Percentiles rank a stretch among this genome's conserved stretches.
Conservation (phyloP, 805 yeast genomes). For the Pichia ethanolica region DNA sequence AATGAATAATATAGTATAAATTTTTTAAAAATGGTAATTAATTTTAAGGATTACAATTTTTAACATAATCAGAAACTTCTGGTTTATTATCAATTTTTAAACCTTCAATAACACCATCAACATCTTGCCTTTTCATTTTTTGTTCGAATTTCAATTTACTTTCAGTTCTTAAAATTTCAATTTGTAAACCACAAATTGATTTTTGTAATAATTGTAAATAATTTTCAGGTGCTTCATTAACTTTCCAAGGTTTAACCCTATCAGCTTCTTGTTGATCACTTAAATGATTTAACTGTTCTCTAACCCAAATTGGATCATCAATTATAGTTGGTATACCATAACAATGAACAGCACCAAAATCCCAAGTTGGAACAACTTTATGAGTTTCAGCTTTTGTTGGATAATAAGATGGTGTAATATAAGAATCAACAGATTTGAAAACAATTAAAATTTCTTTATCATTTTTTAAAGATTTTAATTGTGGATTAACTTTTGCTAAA, state of each 20-base stretch:
- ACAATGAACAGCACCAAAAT: slow-evolving; percentile 49
- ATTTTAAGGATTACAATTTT: neutral
- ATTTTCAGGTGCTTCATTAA: slow-evolving; percentile 48
- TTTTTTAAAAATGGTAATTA: no score
- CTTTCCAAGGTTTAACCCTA: slow-evolving; percentile 38
- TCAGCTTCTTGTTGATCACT: slow-evolving; percentile 41
- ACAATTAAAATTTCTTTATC: slow-evolving; percentile 39
- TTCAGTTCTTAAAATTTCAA: slow-evolving; percentile 39
- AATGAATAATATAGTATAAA: no score
- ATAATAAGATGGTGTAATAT: slow-evolving; percentile 55
- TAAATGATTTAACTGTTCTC: slow-evolving; percentile 36
- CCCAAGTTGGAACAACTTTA: slow-evolving; percentile 68
- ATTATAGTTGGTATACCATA: slow-evolving; percentile 42
- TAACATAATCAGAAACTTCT: slow-evolving; percentile 8
- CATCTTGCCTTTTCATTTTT: slow-evolving; percentile 34
- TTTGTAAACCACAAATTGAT: slow-evolving; percentile 49
- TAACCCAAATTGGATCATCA: slow-evolving; percentile 40
- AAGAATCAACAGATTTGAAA: slow-evolving; percentile 45
- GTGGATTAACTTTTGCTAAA: slow-evolving; percentile 46
- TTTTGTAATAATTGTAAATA: slow-evolving; percentile 38
- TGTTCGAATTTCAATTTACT: slow-evolving; percentile 58
- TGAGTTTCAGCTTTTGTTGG: slow-evolving; percentile 48
- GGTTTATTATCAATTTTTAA: slow-evolving; percentile 24
- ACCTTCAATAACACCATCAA: slow-evolving; percentile 46
- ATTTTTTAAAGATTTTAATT: slow-evolving; percentile 33